Percentiles rank a stretch among this genome's conserved stretches.
Conservation (phyloP, 192 early-diverging fungal genomes). For the Podila minutissima region DNA sequence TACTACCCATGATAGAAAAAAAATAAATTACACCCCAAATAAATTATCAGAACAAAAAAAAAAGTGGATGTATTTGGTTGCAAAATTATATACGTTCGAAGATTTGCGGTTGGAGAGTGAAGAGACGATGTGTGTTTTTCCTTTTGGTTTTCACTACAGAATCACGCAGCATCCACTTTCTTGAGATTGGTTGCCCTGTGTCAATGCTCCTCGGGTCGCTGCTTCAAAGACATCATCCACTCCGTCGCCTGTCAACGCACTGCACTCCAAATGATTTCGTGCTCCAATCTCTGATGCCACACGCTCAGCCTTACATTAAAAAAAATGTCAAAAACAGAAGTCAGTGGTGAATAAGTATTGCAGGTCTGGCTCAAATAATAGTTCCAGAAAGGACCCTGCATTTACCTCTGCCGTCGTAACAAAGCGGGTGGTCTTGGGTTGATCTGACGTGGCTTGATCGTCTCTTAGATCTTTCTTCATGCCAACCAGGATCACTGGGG, state of each 20-base stretch:
- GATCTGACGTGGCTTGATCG: slow-evolving; percentile 72
- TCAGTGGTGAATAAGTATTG: neutral
- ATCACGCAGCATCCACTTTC: slow-evolving; percentile 49
- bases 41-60: neutral
- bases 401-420: slow-evolving; percentile 77
- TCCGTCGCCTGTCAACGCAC: slow-evolving; percentile 77
- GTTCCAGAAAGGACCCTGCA: neutral
- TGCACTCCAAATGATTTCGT: slow-evolving; percentile 85
- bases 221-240: slow-evolving; percentile 69
- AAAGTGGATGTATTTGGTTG: neutral
- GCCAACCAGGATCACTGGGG: slow-evolving; percentile 89
- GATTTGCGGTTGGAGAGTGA: neutral
- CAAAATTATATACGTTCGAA: neutral
- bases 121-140: neutral
- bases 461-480: slow-evolving; percentile 91
- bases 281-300: slow-evolving; percentile 79
- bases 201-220: slow-evolving; percentile 55
- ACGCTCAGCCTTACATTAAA: slow-evolving; percentile 63
- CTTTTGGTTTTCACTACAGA: slow-evolving; percentile 1
- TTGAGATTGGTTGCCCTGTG: slow-evolving; percentile 45
- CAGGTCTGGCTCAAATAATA: neutral
- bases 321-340: slow-evolving; percentile 9
- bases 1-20: slow-evolving; percentile 13
- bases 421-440: slow-evolving; percentile 72
- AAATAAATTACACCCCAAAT: too few relatives aligned